phyloP scores from a whole-genome alignment of 345 rosid species.

The Cochlearia excelsa region DNA sequence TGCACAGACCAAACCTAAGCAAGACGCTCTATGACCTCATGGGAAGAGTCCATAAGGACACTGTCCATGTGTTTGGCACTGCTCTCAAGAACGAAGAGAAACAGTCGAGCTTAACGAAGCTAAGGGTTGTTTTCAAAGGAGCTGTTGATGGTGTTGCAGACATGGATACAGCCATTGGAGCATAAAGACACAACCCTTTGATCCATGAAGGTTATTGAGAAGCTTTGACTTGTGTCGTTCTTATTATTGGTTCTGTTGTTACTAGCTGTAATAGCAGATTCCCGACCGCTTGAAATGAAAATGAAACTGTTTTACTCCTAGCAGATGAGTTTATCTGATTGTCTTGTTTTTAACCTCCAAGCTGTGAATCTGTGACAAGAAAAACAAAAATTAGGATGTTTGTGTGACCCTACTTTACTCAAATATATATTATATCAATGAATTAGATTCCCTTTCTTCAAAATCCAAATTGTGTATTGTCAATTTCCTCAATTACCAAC shows the following conservation, averaged over 20 bases:
- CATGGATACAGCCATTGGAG: conserved; percentile 87
- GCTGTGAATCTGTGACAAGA: conserved; percentile 11
- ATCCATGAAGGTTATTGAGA: conserved; percentile 19
- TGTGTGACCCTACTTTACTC: conserved; percentile 34
- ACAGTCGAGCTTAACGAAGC: conserved; percentile 52
- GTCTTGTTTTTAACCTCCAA: conserved; percentile 17
- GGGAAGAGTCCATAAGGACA: conserved; percentile 59
- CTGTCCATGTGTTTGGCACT: conserved; percentile 55
- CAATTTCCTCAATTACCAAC: conserved; percentile 28
- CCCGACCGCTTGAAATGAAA: conserved; percentile 4
- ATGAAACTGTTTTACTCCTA: neutral
- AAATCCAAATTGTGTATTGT: conserved; percentile 26
- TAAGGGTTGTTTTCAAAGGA: conserved; percentile 70
- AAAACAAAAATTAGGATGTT: conserved; percentile 18
- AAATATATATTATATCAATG: conserved; percentile 26
- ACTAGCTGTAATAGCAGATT: conserved; percentile 19
- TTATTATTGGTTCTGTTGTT: conserved; percentile 12
- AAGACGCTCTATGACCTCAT: conserved; percentile 64
- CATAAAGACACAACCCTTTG: conserved; percentile 39
- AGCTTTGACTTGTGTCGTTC: conserved; percentile 21
- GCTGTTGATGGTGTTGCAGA: conserved; percentile 61
- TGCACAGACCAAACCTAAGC: conserved; percentile 70
- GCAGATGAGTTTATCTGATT: neutral
- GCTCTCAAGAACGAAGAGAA: conserved; percentile 54
- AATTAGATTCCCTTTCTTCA: conserved; percentile 23